Evolutionary conservation across 768 basidiomycete genomes (phyloP).

Genomic region (Lentinula sp.): DNA sequence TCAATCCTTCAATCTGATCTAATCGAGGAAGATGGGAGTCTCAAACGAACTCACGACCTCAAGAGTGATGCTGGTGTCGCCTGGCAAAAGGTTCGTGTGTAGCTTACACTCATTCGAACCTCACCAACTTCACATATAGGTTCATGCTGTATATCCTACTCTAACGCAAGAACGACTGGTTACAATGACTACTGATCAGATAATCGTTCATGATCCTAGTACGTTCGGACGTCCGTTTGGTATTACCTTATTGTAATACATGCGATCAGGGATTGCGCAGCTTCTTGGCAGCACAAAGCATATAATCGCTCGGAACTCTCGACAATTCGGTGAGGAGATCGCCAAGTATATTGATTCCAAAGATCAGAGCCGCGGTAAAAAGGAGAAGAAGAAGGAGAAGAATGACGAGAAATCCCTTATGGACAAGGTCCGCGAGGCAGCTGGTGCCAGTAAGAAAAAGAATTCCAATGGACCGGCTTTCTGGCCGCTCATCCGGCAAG

Average conservation of each 20-base stretch:
- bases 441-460: conserved; percentile 15
- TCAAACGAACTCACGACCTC: conserved; percentile 47
- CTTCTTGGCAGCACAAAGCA: conserved; percentile 50
- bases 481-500: conserved; percentile 61
- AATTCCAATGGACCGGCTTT: conserved; percentile 35
- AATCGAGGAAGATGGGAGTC: conserved; percentile 50
- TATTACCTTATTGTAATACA: neutral
- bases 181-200: conserved; percentile 43
- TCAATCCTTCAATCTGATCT: conserved; percentile 49
- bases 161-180: conserved; percentile 42
- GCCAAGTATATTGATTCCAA: conserved; percentile 63
- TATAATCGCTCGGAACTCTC: conserved; percentile 44
- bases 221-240: conserved; percentile 10
- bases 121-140: conserved; percentile 22
- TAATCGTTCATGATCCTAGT: conserved; percentile 44
- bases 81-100: conserved; percentile 44
- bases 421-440: conserved; percentile 23
- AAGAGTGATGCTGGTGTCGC: conserved; percentile 57
- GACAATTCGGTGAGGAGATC: conserved; percentile 47
- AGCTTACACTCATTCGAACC: neutral
- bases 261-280: conserved; percentile 30
- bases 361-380: conserved; percentile 49
- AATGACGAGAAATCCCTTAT: conserved; percentile 29
- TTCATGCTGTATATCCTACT: conserved; percentile 56
- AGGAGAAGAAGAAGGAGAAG: conserved; percentile 30